phyloP scores from a whole-genome alignment of 2,329 filamentous ascomycete genomes.

The Falciphora oryzae region DNA sequence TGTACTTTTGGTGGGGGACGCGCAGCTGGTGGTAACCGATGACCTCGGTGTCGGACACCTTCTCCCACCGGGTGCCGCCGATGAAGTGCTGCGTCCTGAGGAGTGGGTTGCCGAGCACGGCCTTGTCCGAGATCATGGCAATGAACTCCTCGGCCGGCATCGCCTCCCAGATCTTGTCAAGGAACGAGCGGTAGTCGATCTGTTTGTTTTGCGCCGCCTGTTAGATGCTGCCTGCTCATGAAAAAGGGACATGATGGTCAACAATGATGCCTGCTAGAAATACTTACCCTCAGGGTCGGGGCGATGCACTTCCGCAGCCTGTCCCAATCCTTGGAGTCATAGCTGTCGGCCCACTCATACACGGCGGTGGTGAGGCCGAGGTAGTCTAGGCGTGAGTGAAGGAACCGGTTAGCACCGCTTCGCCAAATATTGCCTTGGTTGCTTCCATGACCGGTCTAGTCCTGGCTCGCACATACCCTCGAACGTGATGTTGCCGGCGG shows the following conservation, averaged over 20 bases:
- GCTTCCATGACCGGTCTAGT: neutral
- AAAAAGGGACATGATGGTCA: neutral
- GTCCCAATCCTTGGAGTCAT: constrained; percentile 60
- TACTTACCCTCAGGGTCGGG: constrained; percentile 43
- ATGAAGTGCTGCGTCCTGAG: constrained; percentile 61
- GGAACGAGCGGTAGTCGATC: constrained; percentile 64
- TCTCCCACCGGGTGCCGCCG: constrained; percentile 51
- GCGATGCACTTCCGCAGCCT: constrained; percentile 55
- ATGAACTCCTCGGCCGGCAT: constrained; percentile 56
- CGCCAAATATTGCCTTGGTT: neutral
- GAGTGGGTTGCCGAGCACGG: constrained; percentile 53
- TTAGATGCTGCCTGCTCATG: neutral
- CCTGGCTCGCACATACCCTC: neutral
- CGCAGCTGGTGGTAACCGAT: constrained; percentile 54
- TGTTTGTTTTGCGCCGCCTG: constrained; percentile 22
- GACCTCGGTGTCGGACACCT: constrained; percentile 48
- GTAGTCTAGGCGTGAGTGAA: constrained; percentile 30
- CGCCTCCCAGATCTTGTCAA: constrained; percentile 51
- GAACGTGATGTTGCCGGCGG: constrained; percentile 3
- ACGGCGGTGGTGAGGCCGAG: constrained; percentile 40
- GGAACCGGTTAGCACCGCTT: neutral
- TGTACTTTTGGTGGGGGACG: constrained; percentile 55
- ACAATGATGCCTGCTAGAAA: neutral
- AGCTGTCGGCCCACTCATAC: constrained; percentile 59
- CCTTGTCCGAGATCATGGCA: constrained; percentile 47